A percentile compares a stretch with the other conserved stretches of the same genome.
phyloP scores from a whole-genome alignment of 768 basidiomycete genomes.

The Mycena epipterygia region DNA sequence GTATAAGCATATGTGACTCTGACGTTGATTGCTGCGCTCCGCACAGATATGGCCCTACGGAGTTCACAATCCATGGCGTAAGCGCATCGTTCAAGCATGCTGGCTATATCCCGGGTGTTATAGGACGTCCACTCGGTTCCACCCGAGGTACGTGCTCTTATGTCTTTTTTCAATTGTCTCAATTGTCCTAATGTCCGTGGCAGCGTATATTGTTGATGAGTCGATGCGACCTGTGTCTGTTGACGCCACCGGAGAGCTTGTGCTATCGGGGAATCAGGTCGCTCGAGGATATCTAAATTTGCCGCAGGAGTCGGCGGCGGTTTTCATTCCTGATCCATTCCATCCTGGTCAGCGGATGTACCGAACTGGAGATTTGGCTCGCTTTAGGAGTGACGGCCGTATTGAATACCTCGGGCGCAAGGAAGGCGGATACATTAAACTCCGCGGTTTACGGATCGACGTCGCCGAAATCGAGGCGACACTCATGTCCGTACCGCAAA shows the following conservation, averaged over 20 bases:
- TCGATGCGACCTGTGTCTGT: constrained; percentile 2
- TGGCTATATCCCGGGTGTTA: background rate
- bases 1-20: background rate
- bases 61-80: constrained; percentile 2
- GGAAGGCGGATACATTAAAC: constrained; percentile 13
- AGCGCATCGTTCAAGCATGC: background rate
- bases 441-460: constrained; percentile 9
- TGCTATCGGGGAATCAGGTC: constrained; percentile 6
- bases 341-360: constrained; percentile 19
- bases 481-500: background rate
- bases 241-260: constrained; percentile 5
- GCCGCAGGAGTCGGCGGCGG: constrained; percentile 7
- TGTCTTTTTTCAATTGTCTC: background rate
- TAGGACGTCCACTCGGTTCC: constrained; percentile 6
- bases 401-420: constrained; percentile 9
- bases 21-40: background rate
- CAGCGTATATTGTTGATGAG: constrained; percentile 12
- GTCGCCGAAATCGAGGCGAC: constrained; percentile 7
- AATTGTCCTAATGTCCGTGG: background rate
- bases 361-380: constrained; percentile 7
- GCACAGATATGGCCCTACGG: constrained; percentile 2
- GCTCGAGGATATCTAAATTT: constrained; percentile 15
- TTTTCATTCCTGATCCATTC: constrained; percentile 5
- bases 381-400: constrained; percentile 5
- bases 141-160: background rate